Evolutionary conservation across 352 stramenopile genomes (phyloP).

Genomic region (Globisporangium abappressorium): DNA sequence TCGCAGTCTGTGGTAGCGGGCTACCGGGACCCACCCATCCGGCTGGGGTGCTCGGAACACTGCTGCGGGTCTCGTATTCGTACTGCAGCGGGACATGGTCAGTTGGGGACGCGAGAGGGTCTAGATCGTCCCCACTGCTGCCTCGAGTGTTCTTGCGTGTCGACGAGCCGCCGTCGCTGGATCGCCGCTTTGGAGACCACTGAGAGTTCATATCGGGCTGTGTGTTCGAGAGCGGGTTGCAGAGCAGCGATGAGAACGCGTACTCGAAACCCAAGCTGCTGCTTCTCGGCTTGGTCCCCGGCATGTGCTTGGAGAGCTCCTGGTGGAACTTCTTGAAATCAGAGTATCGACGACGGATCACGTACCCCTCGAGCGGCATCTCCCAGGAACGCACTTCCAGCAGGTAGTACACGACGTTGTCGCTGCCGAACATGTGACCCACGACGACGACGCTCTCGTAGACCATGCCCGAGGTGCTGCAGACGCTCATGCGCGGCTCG

Average conservation of each 20-base stretch:
- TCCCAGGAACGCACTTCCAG: slow-evolving; percentile 72
- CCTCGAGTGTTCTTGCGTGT: slow-evolving; percentile 13
- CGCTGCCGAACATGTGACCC: slow-evolving; percentile 52
- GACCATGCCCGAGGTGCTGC: slow-evolving; percentile 59
- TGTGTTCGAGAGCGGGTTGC: slow-evolving; percentile 32
- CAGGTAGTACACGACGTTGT: slow-evolving; percentile 76
- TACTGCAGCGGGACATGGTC: not conserved
- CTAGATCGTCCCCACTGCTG: slow-evolving; percentile 14
- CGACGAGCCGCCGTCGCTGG: slow-evolving; percentile 23
- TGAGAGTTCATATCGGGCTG: slow-evolving; percentile 42
- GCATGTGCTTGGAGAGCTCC: slow-evolving; percentile 52
- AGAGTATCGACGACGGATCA: slow-evolving; percentile 71
- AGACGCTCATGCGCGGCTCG: slow-evolving; percentile 53
- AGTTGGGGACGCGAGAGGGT: not conserved
- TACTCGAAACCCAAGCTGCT: slow-evolving; percentile 22
- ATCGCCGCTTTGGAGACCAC: slow-evolving; percentile 43
- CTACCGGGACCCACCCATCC: not conserved
- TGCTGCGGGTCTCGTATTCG: not conserved
- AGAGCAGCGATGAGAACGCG: slow-evolving; percentile 49
- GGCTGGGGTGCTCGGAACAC: not conserved
- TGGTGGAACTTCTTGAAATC: slow-evolving; percentile 70
- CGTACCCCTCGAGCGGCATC: slow-evolving; percentile 73
- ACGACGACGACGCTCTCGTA: slow-evolving; percentile 78
- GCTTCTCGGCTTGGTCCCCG: slow-evolving; percentile 27
- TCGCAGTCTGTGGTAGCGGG: not conserved